Evolutionary conservation across 164 flowering plant species (phyloP), one percentile per base, ranked within the genome.

Genomic region (Santalum album): DNA sequence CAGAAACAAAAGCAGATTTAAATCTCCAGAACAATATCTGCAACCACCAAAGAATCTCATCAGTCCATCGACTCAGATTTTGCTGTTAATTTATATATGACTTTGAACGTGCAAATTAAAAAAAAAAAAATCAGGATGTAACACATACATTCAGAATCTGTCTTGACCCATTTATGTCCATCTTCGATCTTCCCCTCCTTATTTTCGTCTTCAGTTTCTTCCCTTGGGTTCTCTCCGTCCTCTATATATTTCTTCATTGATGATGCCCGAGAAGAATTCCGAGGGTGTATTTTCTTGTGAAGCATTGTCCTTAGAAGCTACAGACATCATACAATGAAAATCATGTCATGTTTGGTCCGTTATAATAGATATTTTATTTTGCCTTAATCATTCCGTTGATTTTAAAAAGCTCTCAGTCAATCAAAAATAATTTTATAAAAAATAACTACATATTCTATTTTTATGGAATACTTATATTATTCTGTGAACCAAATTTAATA

Each of bases 1-100:
- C 16, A 7, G 40, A 12, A 18, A 19, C 12, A 12, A 21, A 25
- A 32, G 54, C 19, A 11, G 23, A 42, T 24, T 67, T 54, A 74
- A 12, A 75, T 75, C 70, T 75, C 79, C 25, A 75, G 72, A 27
- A 75, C 79, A 55, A 72, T 75, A 67, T 38, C 45, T 42, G 20
- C 19, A 42, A 16, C 20, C 45, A n/a, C 3, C 16, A 42, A 42
- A 42, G 1, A 16, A 42, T n/a, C 49, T 17, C 46, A 14, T 27
- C 16, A 55, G 9, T 4, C 19, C n/a, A 15, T 48, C 1, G 42
- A 43, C 21, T 16, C 43, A 11, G 18, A 47, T 2, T 11, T 47
- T 24, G 6, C 16, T 4, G n/a, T n/a, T n/a, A n/a, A n/a, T n/a
- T n/a, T n/a, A n/a, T n/a, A n/a, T n/a, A n/a, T n/a, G n/a, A n/a